These are phyloP conservation scores for Dactylonectria macrodidyma DNA, from an alignment of 2,329 filamentous ascomycete species.

Conservation along the genomic window DNA sequence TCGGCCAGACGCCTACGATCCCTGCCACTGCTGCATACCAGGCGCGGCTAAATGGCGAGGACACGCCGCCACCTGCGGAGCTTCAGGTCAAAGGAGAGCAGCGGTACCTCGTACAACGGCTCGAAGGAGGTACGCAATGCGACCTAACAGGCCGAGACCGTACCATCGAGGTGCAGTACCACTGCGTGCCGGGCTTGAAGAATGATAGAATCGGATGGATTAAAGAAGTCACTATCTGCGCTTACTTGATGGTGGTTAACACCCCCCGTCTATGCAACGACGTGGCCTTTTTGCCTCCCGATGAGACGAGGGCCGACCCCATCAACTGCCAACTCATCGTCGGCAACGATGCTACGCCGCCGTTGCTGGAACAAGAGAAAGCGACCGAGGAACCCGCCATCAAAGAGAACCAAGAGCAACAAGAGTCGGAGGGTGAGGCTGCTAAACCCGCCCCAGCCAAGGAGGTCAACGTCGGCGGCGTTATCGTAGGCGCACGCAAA, in stretches of 20 bases:
- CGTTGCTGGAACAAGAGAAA: constrained; percentile 50
- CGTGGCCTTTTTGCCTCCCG: constrained; percentile 86
- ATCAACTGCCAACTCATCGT: constrained; percentile 85
- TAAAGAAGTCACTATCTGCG: constrained; percentile 92
- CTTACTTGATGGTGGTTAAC: constrained; percentile 93
- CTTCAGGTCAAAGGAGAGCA: constrained; percentile 87
- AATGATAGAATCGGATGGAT: constrained; percentile 89
- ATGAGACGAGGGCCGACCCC: constrained; percentile 81
- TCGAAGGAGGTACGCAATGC: constrained; percentile 85
- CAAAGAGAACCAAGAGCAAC: constrained; percentile 30
- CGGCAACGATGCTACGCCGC: constrained; percentile 59
- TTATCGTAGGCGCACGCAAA: constrained; percentile 66
- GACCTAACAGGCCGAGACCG: constrained; percentile 87
- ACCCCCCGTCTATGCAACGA: constrained; percentile 91
- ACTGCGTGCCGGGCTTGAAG: constrained; percentile 82
- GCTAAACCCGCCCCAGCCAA: constrained; percentile 50
- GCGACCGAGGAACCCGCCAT: constrained; percentile 51
- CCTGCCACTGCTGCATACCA: constrained; percentile 49
- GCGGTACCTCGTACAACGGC: constrained; percentile 86
- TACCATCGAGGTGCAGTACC: constrained; percentile 86
- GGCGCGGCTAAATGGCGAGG: constrained; percentile 43
- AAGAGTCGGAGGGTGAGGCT: constrained; percentile 30
- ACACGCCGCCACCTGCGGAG: constrained; percentile 66
- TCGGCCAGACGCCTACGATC: constrained; percentile 70
- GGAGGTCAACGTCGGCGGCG: constrained; percentile 65